phyloP scores from a whole-genome alignment of 768 basidiomycete genomes.

The Amanita exitialis region DNA sequence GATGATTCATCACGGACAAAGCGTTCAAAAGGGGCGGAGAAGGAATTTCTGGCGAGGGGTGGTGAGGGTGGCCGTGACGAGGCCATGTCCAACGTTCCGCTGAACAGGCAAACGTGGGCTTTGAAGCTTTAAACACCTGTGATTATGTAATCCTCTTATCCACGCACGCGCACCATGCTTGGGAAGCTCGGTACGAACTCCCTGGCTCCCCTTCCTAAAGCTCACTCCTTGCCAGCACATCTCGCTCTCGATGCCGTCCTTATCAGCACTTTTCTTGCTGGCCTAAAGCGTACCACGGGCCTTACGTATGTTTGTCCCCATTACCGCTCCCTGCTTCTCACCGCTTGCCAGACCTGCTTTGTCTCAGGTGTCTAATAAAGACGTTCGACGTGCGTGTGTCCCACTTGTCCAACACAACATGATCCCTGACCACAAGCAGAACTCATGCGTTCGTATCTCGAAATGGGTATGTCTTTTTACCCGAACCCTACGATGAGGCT shows the following conservation, averaged over 20 bases:
- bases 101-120: not conserved
- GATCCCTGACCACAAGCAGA: constrained; percentile 28
- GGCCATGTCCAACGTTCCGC: constrained; percentile 19
- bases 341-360: constrained; percentile 50
- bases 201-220: not conserved
- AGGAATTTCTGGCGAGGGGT: constrained; percentile 37
- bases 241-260: constrained; percentile 71
- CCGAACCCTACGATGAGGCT: not conserved
- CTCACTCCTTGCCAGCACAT: constrained; percentile 32
- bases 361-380: constrained; percentile 76
- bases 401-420: not conserved
- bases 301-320: constrained; percentile 52
- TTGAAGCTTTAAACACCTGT: not conserved
- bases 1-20: constrained; percentile 66
- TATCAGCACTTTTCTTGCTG: constrained; percentile 74
- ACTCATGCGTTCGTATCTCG: constrained; percentile 66
- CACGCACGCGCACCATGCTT: constrained; percentile 33
- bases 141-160: not conserved
- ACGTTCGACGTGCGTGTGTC: constrained; percentile 62
- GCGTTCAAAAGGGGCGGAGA: constrained; percentile 63
- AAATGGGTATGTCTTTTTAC: constrained; percentile 48
- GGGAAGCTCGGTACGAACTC: constrained; percentile 40
- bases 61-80: constrained; percentile 34
- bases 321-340: not conserved
- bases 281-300: constrained; percentile 76